A percentile compares a stretch with the other conserved stretches of the same genome.
Evolutionary conservation across 768 basidiomycete genomes (phyloP).

Genomic region (Tulasnella sp.): DNA sequence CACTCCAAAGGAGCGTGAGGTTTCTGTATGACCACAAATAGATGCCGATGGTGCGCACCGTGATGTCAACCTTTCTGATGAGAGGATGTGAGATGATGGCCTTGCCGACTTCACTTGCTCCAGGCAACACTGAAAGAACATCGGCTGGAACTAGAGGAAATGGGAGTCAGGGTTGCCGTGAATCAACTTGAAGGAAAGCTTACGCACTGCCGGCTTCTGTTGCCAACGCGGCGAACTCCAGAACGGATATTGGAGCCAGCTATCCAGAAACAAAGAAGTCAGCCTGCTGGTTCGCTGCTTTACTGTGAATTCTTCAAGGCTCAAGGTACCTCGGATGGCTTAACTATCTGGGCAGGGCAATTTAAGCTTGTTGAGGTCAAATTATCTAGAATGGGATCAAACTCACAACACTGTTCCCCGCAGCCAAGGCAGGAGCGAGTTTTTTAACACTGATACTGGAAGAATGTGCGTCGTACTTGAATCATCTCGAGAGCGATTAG

Average conservation of each 20-base stretch:
- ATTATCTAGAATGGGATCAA: not conserved
- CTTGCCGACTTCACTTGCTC: conserved; percentile 53
- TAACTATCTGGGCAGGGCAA: conserved; percentile 30
- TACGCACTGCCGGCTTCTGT: conserved; percentile 51
- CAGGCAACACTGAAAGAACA: conserved; percentile 63
- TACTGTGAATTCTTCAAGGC: too few relatives aligned
- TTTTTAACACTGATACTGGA: conserved; percentile 67
- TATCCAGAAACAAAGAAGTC: too few relatives aligned
- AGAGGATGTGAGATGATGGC: conserved; percentile 52
- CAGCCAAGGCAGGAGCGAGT: conserved; percentile 73
- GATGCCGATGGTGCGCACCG: conserved; percentile 38
- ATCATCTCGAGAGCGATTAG: too few relatives aligned
- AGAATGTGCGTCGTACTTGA: not conserved
- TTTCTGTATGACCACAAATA: not conserved
- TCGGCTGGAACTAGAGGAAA: conserved; percentile 53
- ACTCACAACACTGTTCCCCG: conserved; percentile 64
- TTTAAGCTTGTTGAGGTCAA: not conserved
- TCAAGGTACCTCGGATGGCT: conserved; percentile 52
- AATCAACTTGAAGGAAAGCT: not conserved
- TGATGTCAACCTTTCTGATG: conserved; percentile 74
- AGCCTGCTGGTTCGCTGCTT: too few relatives aligned
- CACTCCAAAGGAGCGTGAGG: not conserved
- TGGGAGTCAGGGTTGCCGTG: not conserved
- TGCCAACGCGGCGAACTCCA: conserved; percentile 62
- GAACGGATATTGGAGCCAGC: conserved; percentile 68